Base-by-base conservation (phyloP, 495 filamentous ascomycete species). In the Neurospora intermedia region DNA sequence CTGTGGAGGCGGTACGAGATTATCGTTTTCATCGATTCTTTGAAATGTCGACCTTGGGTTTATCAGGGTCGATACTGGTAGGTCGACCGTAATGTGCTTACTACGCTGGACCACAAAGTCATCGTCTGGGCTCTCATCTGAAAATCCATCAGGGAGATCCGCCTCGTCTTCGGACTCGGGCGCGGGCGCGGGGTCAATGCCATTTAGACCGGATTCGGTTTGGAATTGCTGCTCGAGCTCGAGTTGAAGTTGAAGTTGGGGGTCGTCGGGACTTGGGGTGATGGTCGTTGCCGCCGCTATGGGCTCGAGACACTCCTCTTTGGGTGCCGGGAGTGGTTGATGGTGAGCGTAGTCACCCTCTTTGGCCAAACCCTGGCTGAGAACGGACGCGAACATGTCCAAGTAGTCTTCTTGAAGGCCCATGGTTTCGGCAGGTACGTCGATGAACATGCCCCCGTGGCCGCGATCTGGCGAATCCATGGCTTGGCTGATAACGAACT, bases 51-150 rank as follows among this genome's bases (percentile, higher is more conserved):
- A 79, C 38, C 69, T 74, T 2, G 78, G 77, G 5, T 62, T 76
- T 13, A 75, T 40, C 18, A 81, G 69, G 1, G 77, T 78, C 3
- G 77, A 78, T 13, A 7, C 69, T 11, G 78, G 77, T 35, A 80
- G 31, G 0, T 75, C 46, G 35, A 81, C 78, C 10, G n/a, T 70
- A 13, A 81, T 69, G 11, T 69, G 40, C 8, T 71, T 38, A 42
- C 70, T 74, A 3, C 54, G 70, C 6, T 16, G 41, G 3, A n/a
- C 10, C 4, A 72, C 62, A 42, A 76, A 77, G 27, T 40, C 27
- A n/a, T 72, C 27, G 7, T 72, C 70, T 31, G 23, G 27, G 6
- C 40, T 18, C 27, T 40, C 43, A 5, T 35, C 43, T 6, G 27
- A 38, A 18, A 66, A 66, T 0, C 54, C 54, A 66, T 66, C 54